Evolutionary conservation across 164 flowering plant genomes (phyloP), one percentile per base, ranked within the genome.

Genomic region (Magnolia changhungtana): DNA sequence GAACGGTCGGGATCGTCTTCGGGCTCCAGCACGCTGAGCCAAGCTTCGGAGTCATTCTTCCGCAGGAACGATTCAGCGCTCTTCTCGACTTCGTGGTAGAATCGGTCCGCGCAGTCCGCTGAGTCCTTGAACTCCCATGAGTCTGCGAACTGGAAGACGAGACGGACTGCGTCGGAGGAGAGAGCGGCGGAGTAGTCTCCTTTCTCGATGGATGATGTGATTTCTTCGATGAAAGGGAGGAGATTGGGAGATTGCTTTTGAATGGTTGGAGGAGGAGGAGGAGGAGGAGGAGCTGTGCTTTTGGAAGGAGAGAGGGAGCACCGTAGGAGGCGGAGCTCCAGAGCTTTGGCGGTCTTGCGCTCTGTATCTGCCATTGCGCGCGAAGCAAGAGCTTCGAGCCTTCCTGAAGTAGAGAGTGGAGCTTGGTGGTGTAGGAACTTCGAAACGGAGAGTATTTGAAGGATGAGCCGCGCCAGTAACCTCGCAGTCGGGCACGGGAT

Each of bases 321-420:
- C 74, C 93, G 93, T 68, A 95, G 88, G 76, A 95, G 95, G 45
- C 94, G 93, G 69, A 95, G 97, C 88, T 95, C 99, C 71, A 83
- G 83, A 5, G 23, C 51, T 50, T 87, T 91, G 73, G 89, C 86
- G 73, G 77, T 29, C 51, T 76, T 78, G 5, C 49, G 69, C 7
- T 75, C 69, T 3, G 68, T 14, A n/a, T 50, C 77, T 0, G 74
- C 82, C 84, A 82, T 82, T 21, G 72, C 37, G 68, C 24, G 72
- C 51, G 61, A 23, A 50, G 67, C 5, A 9, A 5, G 45, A 37
- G 4, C 45, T 37, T 37, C 45, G 45, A 37, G 45, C 45, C 45
- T 37, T 37, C 45, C 45, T 37, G 45, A 37, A 37, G 45, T 37
- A 37, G 45, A 37, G 45, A 37, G 45, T 37, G 6, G 45, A 37